phyloP scores from a whole-genome alignment of 2,329 filamentous ascomycete species.

The Aspergillus intermedius region DNA sequence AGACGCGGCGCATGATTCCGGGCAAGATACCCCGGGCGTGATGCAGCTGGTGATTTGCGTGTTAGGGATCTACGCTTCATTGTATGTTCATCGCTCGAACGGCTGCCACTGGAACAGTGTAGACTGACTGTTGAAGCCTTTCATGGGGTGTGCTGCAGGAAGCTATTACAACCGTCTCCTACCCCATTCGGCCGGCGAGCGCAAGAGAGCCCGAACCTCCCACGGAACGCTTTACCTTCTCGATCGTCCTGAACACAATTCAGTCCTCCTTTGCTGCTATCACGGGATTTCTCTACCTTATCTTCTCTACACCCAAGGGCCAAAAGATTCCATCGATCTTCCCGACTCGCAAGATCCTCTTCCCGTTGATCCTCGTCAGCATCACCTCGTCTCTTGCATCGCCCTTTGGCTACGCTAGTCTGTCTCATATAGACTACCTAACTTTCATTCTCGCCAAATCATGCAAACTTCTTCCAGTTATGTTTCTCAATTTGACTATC shows the following conservation, averaged over 20 bases:
- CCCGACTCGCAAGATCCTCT: slow-evolving; percentile 66
- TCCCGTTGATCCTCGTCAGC: slow-evolving; percentile 76
- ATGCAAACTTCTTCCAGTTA: slow-evolving; percentile 97
- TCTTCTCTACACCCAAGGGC: slow-evolving; percentile 53
- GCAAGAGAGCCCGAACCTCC: slow-evolving; percentile 30
- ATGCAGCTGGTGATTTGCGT: slow-evolving; percentile 78
- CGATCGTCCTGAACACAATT: slow-evolving; percentile 92
- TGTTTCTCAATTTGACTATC: slow-evolving; percentile 89
- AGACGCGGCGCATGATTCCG: slow-evolving; percentile 17
- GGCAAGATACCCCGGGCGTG: slow-evolving; percentile 49
- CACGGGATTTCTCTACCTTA: slow-evolving; percentile 75
- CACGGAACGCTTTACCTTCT: slow-evolving; percentile 76
- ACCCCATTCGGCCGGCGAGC: slow-evolving; percentile 56
- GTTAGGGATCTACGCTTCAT: slow-evolving; percentile 92
- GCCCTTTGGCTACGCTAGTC: slow-evolving; percentile 90
- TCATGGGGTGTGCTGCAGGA: slow-evolving; percentile 97
- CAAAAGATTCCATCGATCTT: slow-evolving; percentile 55
- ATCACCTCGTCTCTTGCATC: slow-evolving; percentile 81
- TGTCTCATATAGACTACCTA: slow-evolving; percentile 94
- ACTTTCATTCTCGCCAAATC: slow-evolving; percentile 96
- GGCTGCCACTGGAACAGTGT: neutral
- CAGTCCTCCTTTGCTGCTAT: slow-evolving; percentile 84
- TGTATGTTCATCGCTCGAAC: slow-evolving; percentile 50
- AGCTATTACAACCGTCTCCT: slow-evolving; percentile 87
- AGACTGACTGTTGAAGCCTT: slow-evolving; percentile 49